Base-by-base conservation (phyloP, 148 eudicot species). In the Arbutus unedo region DNA sequence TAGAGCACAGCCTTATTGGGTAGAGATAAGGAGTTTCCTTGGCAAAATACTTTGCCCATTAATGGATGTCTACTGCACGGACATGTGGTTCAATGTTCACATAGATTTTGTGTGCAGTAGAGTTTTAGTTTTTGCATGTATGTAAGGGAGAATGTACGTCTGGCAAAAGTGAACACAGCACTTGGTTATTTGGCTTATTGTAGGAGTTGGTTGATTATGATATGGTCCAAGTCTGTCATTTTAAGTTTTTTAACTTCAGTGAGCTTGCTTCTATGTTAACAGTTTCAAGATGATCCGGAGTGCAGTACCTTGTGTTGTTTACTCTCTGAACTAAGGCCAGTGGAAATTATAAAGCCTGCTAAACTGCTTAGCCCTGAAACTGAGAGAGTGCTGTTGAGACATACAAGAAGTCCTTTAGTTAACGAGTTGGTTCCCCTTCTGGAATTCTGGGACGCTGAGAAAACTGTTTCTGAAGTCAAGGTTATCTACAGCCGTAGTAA, bases 371-470 rank as follows among this genome's bases (percentile, higher is more conserved):
- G 94, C 81, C 88, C 84, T 79, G 97, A 93, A 84, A 92, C 97
- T 74, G 99, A 97, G 87, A 92, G 87, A 87, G 91, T 86, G 44
- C 91, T 97, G 81, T 54, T 85, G 85, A 87, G 97, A 83, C 92
- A 92, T 87, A 93, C 97, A 87, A 89, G 97, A 87, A 94, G 88
- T 82, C 96, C 99, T 68, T 89, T 97, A 31, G 80, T 97, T 21
- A 94, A 93, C 83, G 97, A 93, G 86, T 84, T 97, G 88, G 81
- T 89, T 83, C 98, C 99, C 23, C 87, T 90, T 72, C 84, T 84
- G 71, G 97, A 97, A 78, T 97, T 93, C 74, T 97, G 99, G 99
- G 92, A 91, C 88, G 92, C 97, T 86, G 96, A 94, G 44, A 94
- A 82, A 89, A 93, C 98, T 79, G 83, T 93, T 50, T 6, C 70